Conservation (phyloP, 2,329 filamentous ascomycete species). For the Xylaria sp. region DNA sequence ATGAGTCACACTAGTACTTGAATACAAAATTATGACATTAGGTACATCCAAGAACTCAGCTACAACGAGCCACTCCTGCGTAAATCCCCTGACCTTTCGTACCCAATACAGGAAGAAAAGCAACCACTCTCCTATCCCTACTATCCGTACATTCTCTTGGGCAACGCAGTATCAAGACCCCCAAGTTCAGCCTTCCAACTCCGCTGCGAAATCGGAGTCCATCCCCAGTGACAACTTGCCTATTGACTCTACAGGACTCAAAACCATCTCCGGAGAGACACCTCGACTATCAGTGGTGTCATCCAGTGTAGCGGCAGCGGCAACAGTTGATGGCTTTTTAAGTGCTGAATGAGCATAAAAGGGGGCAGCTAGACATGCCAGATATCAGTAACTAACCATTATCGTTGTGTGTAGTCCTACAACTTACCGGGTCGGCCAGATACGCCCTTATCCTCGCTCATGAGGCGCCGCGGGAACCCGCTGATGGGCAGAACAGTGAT, state of each 20-base stretch:
- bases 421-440: constrained; percentile 28
- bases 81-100: neutral
- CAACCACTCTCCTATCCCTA: neutral
- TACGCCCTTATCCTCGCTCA: constrained; percentile 33
- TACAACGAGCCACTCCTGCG: too few relatives aligned
- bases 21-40: too few relatives aligned
- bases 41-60: too few relatives aligned
- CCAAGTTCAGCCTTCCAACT: constrained; percentile 16
- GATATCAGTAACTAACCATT: neutral
- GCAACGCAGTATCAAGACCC: neutral
- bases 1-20: too few relatives aligned
- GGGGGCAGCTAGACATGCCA: constrained; percentile 3
- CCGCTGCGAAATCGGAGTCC: constrained; percentile 17
- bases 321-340: constrained; percentile 11
- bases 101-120: neutral
- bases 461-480: constrained; percentile 36
- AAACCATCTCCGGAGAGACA: neutral
- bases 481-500: constrained; percentile 34
- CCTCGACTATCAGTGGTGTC: neutral
- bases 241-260: constrained; percentile 18
- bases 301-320: neutral
- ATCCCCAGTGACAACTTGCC: constrained; percentile 15
- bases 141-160: neutral
- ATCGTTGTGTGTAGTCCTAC: neutral
- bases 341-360: constrained; percentile 9